Evolutionary conservation across 306 rosid genomes (phyloP), one percentile per base, ranked within the genome.

Genomic region (Calophaca sinica): DNA sequence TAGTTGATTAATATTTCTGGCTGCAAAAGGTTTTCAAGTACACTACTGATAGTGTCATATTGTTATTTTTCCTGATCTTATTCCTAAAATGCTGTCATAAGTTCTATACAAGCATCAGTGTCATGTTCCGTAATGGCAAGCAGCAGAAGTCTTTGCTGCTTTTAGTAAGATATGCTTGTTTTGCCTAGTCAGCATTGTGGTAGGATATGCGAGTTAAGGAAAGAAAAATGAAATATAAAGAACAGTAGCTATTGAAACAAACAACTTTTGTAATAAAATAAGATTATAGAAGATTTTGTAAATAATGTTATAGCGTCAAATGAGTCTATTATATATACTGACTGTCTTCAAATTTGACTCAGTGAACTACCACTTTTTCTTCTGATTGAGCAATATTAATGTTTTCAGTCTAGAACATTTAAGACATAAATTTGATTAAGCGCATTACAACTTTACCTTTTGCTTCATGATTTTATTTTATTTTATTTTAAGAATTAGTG

Each of bases 11-110:
- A 42, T 42, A 7, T 41, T 72, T 14, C 70, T 64, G 64, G 61
- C 45, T 29, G 9, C 44, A 7, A 9, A 79, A 11, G 48, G 59
- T 58, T 68, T 69, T 75, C 48, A 12, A 42, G 78, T 54, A 82
- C 46, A 7, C 36, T 15, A 5, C 73, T 2, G 6, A 55, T 53
- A 70, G 38, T 32, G 33, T 41, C 33, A 44, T 75, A 48, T 48
- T 49, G 42, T 50, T 32, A 32, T 51, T 46, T 38, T 59, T 75
- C 33, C 51, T 69, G 31, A 54, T 53, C 35, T 69, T 61, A 26
- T 60, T 51, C 67, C 67, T 69, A 7, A 58, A 54, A 62, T 70
- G 55, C 14, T 38, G 14, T 70, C 42, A 1, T 54, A 68, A 35
- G 41, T 35, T 58, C 45, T 48, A 74, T 50, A 41, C 20, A 70